Conservation (phyloP, 2,329 filamentous ascomycete species). For the Claviceps africana region DNA sequence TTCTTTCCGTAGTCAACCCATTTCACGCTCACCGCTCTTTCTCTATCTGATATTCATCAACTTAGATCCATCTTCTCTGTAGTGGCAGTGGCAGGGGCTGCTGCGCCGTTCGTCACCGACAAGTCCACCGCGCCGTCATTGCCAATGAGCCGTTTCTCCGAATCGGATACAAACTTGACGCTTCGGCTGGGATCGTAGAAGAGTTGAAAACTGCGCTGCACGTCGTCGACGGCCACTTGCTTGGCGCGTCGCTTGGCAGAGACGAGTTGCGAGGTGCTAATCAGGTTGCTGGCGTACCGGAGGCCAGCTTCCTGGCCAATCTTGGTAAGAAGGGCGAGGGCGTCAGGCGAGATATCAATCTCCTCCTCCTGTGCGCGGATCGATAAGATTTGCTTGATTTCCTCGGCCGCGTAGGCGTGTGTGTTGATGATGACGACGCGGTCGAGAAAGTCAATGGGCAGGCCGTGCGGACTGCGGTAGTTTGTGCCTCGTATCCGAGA, state of each 20-base stretch:
- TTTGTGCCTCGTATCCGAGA: constrained; percentile 86
- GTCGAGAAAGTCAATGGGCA: constrained; percentile 92
- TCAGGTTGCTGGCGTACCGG: constrained; percentile 93
- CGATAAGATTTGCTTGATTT: constrained; percentile 82
- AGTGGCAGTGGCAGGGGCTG: constrained; percentile 10
- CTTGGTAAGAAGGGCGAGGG: constrained; percentile 84
- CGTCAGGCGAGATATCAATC: constrained; percentile 79
- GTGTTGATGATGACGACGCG: constrained; percentile 94
- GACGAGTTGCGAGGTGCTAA: constrained; percentile 83
- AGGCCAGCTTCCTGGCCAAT: constrained; percentile 87
- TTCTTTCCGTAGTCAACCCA: not conserved
- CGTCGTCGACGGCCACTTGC: constrained; percentile 74
- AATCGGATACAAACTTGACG: constrained; percentile 79
- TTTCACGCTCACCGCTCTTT: not conserved
- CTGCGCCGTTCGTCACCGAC: constrained; percentile 27
- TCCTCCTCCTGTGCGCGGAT: constrained; percentile 95
- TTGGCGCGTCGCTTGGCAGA: constrained; percentile 73
- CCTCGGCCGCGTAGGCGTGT: constrained; percentile 64
- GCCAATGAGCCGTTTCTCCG: constrained; percentile 85
- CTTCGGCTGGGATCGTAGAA: constrained; percentile 86
- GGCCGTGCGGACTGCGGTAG: constrained; percentile 82
- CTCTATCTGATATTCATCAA: constrained; percentile 13
- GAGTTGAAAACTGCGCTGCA: constrained; percentile 82
- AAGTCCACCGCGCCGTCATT: constrained; percentile 72
- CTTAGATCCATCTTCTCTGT: constrained; percentile 31